phyloP scores from a whole-genome alignment of 306 rosid genomes.

The Parietaria judaica region DNA sequence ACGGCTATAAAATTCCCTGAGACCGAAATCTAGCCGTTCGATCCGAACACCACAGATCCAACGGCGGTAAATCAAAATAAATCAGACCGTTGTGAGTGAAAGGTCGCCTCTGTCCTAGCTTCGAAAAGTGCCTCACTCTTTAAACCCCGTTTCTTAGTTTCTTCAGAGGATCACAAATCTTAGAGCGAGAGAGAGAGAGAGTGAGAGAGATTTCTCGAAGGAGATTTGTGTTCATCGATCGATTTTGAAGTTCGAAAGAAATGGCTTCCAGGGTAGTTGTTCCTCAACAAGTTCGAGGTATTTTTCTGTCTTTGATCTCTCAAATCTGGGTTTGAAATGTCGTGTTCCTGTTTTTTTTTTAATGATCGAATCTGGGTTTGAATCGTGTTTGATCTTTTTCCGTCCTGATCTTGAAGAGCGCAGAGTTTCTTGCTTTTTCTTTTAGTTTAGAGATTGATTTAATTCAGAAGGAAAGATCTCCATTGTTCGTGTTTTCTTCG shows the following conservation, averaged over 20 bases:
- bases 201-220: constrained; percentile 13
- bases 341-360: not conserved
- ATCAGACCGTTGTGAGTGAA: constrained; percentile 60
- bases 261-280: constrained; percentile 67
- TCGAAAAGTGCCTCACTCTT: constrained; percentile 29
- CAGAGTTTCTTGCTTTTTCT: too few relatives aligned
- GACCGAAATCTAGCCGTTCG: constrained; percentile 19
- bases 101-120: constrained; percentile 33
- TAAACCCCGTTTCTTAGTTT: constrained; percentile 19
- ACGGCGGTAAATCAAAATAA: constrained; percentile 26
- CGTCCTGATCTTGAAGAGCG: too few relatives aligned
- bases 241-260: not conserved
- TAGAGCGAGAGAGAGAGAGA: constrained; percentile 15
- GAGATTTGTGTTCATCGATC: constrained; percentile 7
- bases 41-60: constrained; percentile 27
- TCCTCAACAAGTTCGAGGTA: constrained; percentile 63
- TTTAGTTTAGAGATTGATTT: not conserved
- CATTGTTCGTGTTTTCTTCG: not conserved
- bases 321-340: not conserved
- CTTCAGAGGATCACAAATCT: not conserved
- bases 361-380: too few relatives aligned
- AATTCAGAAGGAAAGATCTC: not conserved
- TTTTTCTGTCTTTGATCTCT: not conserved
- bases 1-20: constrained; percentile 47
- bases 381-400: too few relatives aligned